These are phyloP conservation scores for Stentor roeselii DNA, from an alignment of 73 alveolate species.

Conservation along the genomic window DNA sequence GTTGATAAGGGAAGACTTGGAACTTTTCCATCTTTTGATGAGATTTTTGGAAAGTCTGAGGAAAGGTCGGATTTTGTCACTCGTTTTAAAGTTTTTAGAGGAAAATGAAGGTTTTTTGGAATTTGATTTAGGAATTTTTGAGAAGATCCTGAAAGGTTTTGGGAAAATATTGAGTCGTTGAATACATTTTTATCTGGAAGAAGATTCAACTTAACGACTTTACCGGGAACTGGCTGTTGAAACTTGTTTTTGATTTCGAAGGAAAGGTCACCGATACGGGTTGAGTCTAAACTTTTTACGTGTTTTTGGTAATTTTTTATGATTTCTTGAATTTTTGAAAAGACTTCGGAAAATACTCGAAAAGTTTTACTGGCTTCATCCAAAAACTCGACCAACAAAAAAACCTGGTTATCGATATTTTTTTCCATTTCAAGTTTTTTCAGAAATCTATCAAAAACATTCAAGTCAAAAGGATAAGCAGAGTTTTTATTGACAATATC, in stretches of 20 bases:
- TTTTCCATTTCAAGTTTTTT: too few relatives aligned
- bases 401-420: too few relatives aligned
- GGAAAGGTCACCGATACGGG: neutral
- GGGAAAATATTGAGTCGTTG: neutral
- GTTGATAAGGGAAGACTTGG: neutral
- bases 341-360: too few relatives aligned
- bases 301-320: neutral
- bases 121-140: neutral
- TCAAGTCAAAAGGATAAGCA: too few relatives aligned
- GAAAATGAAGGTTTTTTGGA: neutral
- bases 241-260: neutral
- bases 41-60: neutral
- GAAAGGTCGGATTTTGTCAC: neutral
- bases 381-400: too few relatives aligned
- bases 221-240: neutral
- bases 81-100: too few relatives aligned
- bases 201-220: too few relatives aligned
- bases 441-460: too few relatives aligned
- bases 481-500: too few relatives aligned
- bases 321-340: neutral
- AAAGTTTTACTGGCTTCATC: too few relatives aligned
- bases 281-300: neutral
- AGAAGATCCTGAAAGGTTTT: neutral
- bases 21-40: neutral
- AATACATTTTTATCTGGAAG: neutral